Evolutionary conservation across 805 yeast species (phyloP), one percentile per base, ranked within the genome.

Genomic region (Schwanniomyces polymorphus): DNA sequence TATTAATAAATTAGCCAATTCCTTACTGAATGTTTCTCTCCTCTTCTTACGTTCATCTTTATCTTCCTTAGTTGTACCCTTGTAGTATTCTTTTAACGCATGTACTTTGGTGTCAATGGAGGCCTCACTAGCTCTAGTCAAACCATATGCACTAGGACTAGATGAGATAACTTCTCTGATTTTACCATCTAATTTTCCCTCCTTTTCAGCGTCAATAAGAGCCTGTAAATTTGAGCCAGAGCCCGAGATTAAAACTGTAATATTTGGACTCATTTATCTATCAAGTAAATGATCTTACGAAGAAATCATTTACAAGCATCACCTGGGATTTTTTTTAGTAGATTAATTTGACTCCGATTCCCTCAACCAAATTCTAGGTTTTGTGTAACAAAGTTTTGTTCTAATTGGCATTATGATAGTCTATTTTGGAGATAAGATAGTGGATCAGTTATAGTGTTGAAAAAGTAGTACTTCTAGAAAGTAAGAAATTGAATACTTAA

Each of bases 141-240:
- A 73, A 1, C 99, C 99, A 61, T 77, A 94, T 1, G 99, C 99
- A n/a, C 78, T 79, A 7, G 86, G 71, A 39, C 86, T 81, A 12
- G 97, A 91, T 8, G 98, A 91, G 25, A 94, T 80, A 41, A 94
- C 98, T 58, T 82, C 81, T 26, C 81, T 76, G 43, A 94, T 88
- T 27, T 73, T 70, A 1, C 82, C 85, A 9, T 77, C 72, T 29
- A 72, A 46, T 59, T 74, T 38, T 74, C 69, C 47, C 46, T 55
- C 23, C 70, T 74, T 12, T 59, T 65, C 60, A 11, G 92, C 88
- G 64, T 94, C 97, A 28, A 94, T 90, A 34, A 94, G 73, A 0
- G 99, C 98, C 65, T 94, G 99, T 34, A 94, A 73, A 61, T 94
- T 94, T n/a, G 97, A 84, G 1, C 99, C 99, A 26, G 86, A 85